Base-by-base conservation (phyloP, 257 asterid species). In the Primulina eburnea region DNA sequence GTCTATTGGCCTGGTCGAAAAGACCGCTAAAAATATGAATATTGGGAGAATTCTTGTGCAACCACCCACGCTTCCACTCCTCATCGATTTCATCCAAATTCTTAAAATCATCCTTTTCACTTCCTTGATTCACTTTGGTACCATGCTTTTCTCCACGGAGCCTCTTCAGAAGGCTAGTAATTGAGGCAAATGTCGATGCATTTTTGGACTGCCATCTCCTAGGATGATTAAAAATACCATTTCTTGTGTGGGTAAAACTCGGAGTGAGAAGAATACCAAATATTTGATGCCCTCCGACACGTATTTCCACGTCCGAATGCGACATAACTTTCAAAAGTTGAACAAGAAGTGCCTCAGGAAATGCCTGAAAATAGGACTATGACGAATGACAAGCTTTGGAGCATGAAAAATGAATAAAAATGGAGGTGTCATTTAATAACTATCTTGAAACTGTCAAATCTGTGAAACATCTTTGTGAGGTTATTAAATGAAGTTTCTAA, bases 261-360 rank as follows among this genome's bases (percentile, higher is more conserved):
- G 97, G 96, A 75, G 89, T 80, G 71, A 94, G 89, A 82, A 94
- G 96, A 58, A 85, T 79, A 29, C 95, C 85, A 79, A 94, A 89
- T 82, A 94, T 85, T 70, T 94, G 99, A 77, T 94, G 99, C 20
- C 92, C 99, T 76, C 91, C 95, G 26, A 89, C 77, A 21, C 99
- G 96, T 60, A 94, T 81, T 84, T 91, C 97, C 35, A 83, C 93
- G 66, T 94, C 98, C 2, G 97, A 79, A 79, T 91, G 93, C 76
- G 88, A 67, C 96, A 90, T 91, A 79, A 89, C 86, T 83, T 87
- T 94, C 87, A 91, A 71, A 65, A 94, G 86, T 71, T 94, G 99
- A 76, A 84, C 74, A 66, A 89, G 88, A 66, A 94, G 95, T 43
- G 82, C 86, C 67, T 94, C 97, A 0, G 99, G 97, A 70, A 93